A percentile compares a stretch with the other conserved stretches of the same genome.
Conservation (phyloP, 805 yeast genomes). For the Pichia kluyveri region DNA sequence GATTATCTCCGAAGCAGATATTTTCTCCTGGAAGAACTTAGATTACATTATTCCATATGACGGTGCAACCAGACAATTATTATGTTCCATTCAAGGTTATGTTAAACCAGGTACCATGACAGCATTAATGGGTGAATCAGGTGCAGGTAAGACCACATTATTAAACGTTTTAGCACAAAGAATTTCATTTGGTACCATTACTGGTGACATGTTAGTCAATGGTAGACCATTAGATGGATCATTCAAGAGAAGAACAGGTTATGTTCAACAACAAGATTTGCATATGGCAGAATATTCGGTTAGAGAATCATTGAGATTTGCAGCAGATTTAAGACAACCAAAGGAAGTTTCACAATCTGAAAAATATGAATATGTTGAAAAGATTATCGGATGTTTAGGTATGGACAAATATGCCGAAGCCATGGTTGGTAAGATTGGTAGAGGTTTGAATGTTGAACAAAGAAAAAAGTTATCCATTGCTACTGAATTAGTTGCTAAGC, state of each 20-base stretch:
- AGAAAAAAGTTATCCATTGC: too few species aligned
- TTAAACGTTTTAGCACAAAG: slow-evolving; percentile 46
- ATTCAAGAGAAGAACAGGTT: slow-evolving; percentile 46
- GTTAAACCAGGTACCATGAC: slow-evolving; percentile 48
- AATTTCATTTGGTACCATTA: slow-evolving; percentile 40
- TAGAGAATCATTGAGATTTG: slow-evolving; percentile 38
- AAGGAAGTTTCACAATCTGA: slow-evolving; percentile 34
- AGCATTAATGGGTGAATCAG: slow-evolving; percentile 58
- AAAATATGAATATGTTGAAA: slow-evolving; percentile 36
- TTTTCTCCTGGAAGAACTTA: slow-evolving; percentile 57
- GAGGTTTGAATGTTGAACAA: slow-evolving; percentile 45
- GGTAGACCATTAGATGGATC: slow-evolving; percentile 40
- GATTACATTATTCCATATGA: slow-evolving; percentile 46
- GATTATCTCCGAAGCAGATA: slow-evolving; percentile 30
- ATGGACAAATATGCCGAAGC: slow-evolving; percentile 47
- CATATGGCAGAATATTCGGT: slow-evolving; percentile 43
- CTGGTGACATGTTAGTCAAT: slow-evolving; percentile 52
- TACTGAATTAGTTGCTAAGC: too few species aligned
- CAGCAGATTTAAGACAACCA: slow-evolving; percentile 40
- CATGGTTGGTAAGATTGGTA: slow-evolving; percentile 36
- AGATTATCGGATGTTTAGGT: slow-evolving; percentile 29
- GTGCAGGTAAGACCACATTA: slow-evolving; percentile 57
- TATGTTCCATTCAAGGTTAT: slow-evolving; percentile 37
- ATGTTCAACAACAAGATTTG: slow-evolving; percentile 49
- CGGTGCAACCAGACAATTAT: slow-evolving; percentile 31